Evolutionary conservation across 371 early-diverging fungal genomes (phyloP), one percentile per base, ranked within the genome.

Genomic region (Rhizopus arrhizus): DNA sequence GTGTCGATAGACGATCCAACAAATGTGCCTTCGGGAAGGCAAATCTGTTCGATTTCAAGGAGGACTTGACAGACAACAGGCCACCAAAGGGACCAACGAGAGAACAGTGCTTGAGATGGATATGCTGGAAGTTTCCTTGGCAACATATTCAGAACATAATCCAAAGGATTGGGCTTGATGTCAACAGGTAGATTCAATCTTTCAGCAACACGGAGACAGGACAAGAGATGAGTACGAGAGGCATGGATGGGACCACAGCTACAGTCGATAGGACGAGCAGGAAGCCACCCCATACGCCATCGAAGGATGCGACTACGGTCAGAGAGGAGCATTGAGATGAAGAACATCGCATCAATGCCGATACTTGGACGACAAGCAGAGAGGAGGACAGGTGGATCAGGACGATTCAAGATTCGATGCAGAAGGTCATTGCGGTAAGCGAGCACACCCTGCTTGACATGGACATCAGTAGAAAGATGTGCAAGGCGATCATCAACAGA

Each of bases 281-380:
- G 60, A 2, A 57, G 35, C 57, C 66, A 66, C 15, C 59, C 55
- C 48, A 65, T 47, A 28, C 56, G 59, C 65, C 65, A 65, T 12
- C 65, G 47, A 0, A 46, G 16, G 2, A 64, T 59, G 4, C 48
- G 61, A 11, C 61, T 61, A 48, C 54, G 53, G 5, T 53, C 48
- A 3, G n/a, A n/a, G 2, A 9, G 11, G 0, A 48, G 28, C 53
- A 54, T 54, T 0, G 54, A 54, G 0, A 61, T 12, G 1, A n/a
- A n/a, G 7, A 61, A 3, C 7, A 60, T 38, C 0, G 54, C 53
- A 32, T 60, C 53, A 32, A 57, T 13, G 36, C 12, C 11, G 10
- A 47, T 13, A 3, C 5, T 10, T 22, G 12, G 61, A 29, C 40
- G 59, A 50, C 50, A 50, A 3, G 22, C 45, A 6, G 12, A 8